These are phyloP conservation scores for Dactylis glomerata DNA, from an alignment of 176 grass and related monocot genomes.

Conservation along the genomic window DNA sequence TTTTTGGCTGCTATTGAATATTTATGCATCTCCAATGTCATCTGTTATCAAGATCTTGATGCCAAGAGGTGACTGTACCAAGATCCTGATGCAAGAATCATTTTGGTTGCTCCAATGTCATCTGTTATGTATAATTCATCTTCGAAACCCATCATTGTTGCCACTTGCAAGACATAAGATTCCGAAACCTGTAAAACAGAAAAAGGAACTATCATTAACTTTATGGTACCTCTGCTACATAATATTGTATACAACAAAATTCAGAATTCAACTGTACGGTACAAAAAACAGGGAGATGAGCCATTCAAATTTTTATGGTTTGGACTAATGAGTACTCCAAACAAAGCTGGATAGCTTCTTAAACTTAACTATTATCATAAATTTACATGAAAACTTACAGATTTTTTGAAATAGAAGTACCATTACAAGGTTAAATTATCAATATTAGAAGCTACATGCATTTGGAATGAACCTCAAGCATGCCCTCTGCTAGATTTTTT, in stretches of 20 bases:
- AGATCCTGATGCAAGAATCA: conserved; percentile 83
- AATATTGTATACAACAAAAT: conserved; percentile 13
- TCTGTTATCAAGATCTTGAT: no score
- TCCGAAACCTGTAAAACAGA: conserved; percentile 68
- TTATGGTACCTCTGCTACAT: conserved; percentile 10
- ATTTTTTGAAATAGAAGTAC: no score
- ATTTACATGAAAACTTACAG: no score
- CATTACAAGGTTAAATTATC: no score
- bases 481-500: no score
- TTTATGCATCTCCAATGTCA: no score
- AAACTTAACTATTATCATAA: no score
- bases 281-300: background rate
- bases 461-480: no score
- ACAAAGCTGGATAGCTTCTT: background rate
- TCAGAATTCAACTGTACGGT: background rate
- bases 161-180: conserved; percentile 83
- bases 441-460: no score
- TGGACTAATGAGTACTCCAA: background rate
- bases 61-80: no score
- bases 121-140: conserved; percentile 79
- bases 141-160: conserved; percentile 87
- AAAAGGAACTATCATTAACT: conserved; percentile 21
- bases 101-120: conserved; percentile 75
- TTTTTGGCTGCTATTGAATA: conserved; percentile 66
- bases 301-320: conserved; percentile 1